These are phyloP conservation scores for Oryza australiensis DNA, from an alignment of 176 grass and related monocot genomes.

Conservation along the genomic window DNA sequence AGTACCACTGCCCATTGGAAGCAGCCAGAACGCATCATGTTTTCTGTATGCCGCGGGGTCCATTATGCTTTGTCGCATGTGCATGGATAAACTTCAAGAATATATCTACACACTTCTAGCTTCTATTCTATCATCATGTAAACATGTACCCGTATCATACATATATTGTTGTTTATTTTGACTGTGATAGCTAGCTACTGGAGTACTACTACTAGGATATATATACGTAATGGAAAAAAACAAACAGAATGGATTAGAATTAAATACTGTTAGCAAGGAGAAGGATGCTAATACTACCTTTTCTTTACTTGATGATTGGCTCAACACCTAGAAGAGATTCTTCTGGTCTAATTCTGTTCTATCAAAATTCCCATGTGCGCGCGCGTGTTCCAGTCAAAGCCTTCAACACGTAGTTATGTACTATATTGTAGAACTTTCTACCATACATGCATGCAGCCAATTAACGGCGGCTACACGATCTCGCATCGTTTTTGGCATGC, in stretches of 20 bases:
- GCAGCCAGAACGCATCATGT: neutral
- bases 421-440: neutral
- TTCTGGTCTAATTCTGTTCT: neutral
- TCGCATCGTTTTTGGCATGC: conserved; percentile 24
- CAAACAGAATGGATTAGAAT: neutral
- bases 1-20: neutral
- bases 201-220: no score
- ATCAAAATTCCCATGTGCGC: conserved; percentile 7
- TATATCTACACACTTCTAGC: neutral
- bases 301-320: neutral
- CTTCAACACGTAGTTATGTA: neutral
- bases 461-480: conserved; percentile 17
- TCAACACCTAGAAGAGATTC: neutral
- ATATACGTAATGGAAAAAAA: neutral
- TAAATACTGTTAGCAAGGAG: neutral
- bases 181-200: neutral
- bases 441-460: conserved; percentile 6
- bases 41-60: neutral
- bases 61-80: neutral
- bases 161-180: neutral
- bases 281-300: no score
- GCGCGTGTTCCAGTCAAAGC: conserved; percentile 27
- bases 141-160: neutral
- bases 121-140: neutral
- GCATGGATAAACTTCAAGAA: neutral